Percentiles rank a stretch among this genome's conserved stretches.
Evolutionary conservation across 2,329 filamentous ascomycete genomes (phyloP).

Genomic region (Diplodia sapinea): DNA sequence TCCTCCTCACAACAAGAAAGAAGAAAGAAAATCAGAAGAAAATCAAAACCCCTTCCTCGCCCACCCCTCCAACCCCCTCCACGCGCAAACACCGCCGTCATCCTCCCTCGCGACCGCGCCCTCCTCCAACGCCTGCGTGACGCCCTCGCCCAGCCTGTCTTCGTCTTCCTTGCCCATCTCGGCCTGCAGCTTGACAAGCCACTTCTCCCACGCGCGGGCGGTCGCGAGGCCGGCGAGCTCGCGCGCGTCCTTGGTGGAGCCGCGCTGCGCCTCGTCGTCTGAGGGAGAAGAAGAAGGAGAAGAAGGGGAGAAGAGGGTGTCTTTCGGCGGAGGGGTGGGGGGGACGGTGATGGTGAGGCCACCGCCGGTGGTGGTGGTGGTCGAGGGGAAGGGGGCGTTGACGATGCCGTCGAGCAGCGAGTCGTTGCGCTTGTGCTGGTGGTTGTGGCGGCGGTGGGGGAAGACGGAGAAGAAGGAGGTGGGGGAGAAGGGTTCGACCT

Average conservation of each 20-base stretch:
- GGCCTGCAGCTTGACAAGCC: slow-evolving; percentile 85
- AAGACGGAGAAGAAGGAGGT: not conserved
- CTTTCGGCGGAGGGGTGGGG: slow-evolving; percentile 37
- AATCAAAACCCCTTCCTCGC: slow-evolving; percentile 42
- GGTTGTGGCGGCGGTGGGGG: not conserved
- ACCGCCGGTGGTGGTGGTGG: no score
- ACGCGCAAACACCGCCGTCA: slow-evolving; percentile 50
- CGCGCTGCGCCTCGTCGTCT: slow-evolving; percentile 37
- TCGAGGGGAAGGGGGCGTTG: not conserved
- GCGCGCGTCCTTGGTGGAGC: slow-evolving; percentile 70
- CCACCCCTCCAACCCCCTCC: slow-evolving; percentile 64
- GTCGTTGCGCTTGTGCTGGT: slow-evolving; percentile 14
- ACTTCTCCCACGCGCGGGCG: slow-evolving; percentile 93
- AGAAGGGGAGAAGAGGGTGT: slow-evolving; percentile 25
- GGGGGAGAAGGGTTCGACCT: slow-evolving; percentile 30
- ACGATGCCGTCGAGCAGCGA: slow-evolving; percentile 11
- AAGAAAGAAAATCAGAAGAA: no score
- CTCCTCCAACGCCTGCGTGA: slow-evolving; percentile 65
- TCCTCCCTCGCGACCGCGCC: slow-evolving; percentile 57
- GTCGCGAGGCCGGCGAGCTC: slow-evolving; percentile 80
- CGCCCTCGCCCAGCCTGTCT: slow-evolving; percentile 58
- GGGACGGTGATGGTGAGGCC: not conserved
- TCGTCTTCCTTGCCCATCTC: slow-evolving; percentile 75
- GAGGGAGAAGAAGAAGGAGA: no score
- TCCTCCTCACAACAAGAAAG: not conserved